Conservation (phyloP, 2,329 filamentous ascomycete species). For the Neonectria ditissima region DNA sequence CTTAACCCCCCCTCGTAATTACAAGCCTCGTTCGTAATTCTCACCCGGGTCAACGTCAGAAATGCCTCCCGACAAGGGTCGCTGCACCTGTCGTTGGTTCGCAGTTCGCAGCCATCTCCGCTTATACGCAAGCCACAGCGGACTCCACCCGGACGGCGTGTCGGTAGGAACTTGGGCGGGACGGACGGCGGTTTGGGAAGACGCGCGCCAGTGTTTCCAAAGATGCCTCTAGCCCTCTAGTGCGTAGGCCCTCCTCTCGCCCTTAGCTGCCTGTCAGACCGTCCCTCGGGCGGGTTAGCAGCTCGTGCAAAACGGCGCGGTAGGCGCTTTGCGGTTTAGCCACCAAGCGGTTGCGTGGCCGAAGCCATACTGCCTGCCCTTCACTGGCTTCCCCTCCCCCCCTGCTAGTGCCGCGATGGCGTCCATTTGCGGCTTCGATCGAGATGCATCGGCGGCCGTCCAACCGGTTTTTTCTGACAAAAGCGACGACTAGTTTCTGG, state of each 20-base stretch:
- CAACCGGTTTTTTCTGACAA: not conserved
- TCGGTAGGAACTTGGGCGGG: too few species aligned
- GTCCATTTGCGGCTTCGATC: constrained; percentile 20
- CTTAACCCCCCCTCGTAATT: too few species aligned
- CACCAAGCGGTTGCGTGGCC: too few species aligned
- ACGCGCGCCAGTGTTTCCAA: too few species aligned
- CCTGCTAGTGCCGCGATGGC: not conserved
- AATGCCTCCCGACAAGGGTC: not conserved
- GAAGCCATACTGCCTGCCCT: too few species aligned
- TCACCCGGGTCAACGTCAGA: not conserved
- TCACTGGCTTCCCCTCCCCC: too few species aligned
- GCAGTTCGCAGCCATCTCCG: not conserved
- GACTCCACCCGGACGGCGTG: not conserved
- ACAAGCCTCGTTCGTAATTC: not conserved
- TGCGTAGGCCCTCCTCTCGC: too few species aligned
- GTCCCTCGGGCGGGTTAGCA: too few species aligned
- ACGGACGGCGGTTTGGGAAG: too few species aligned
- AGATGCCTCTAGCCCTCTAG: too few species aligned
- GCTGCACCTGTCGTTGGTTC: not conserved
- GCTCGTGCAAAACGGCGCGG: too few species aligned
- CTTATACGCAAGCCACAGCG: not conserved
- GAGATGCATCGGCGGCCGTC: constrained; percentile 13
- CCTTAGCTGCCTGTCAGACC: not conserved
- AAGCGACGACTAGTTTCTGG: too few species aligned
- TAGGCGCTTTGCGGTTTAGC: not conserved